Percentiles rank a stretch among this genome's conserved stretches.
These are phyloP conservation scores for Calonectria pseudoturangicola DNA, from an alignment of 2,329 filamentous ascomycete species.

Conservation along the genomic window DNA sequence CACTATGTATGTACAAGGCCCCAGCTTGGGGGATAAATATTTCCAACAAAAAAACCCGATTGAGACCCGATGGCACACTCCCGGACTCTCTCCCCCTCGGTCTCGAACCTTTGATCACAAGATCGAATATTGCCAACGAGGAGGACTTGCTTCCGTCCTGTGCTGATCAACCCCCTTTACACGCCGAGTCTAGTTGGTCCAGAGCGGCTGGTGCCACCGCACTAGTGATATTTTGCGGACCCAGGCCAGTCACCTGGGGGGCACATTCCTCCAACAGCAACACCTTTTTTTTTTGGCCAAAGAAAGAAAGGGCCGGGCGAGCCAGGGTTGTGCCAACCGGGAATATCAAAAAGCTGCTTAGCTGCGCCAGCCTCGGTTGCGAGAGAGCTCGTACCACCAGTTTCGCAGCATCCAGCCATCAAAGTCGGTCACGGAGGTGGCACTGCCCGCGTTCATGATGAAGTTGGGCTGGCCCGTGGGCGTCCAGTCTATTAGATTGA, in stretches of 20 bases:
- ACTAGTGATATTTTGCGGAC: constrained; percentile 44
- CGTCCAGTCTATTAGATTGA: constrained; percentile 60
- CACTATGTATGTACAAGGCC: constrained; percentile 8
- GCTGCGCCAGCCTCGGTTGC: constrained; percentile 54
- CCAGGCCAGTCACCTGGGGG: not conserved
- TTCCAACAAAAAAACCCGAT: not conserved
- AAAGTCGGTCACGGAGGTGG: constrained; percentile 66
- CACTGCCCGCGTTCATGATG: constrained; percentile 67
- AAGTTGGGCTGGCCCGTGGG: constrained; percentile 64
- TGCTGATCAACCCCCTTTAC: constrained; percentile 48
- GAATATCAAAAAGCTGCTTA: not conserved
- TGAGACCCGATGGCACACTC: not conserved
- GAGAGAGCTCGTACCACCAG: constrained; percentile 65
- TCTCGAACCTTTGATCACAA: not conserved
- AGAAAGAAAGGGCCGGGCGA: not conserved
- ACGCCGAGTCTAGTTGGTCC: constrained; percentile 51
- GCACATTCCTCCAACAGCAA: not conserved
- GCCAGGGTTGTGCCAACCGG: constrained; percentile 11
- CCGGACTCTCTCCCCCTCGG: not conserved
- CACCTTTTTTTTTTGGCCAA: not conserved
- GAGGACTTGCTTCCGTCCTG: constrained; percentile 24
- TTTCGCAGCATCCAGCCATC: constrained; percentile 70
- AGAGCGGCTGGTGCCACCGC: constrained; percentile 50
- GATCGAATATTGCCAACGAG: not conserved
- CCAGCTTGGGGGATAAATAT: not conserved